A percentile compares a stretch with the other conserved stretches of the same genome.
These are phyloP conservation scores for Agrostemma githago DNA, from an alignment of 148 eudicot genomes.

Conservation along the genomic window DNA sequence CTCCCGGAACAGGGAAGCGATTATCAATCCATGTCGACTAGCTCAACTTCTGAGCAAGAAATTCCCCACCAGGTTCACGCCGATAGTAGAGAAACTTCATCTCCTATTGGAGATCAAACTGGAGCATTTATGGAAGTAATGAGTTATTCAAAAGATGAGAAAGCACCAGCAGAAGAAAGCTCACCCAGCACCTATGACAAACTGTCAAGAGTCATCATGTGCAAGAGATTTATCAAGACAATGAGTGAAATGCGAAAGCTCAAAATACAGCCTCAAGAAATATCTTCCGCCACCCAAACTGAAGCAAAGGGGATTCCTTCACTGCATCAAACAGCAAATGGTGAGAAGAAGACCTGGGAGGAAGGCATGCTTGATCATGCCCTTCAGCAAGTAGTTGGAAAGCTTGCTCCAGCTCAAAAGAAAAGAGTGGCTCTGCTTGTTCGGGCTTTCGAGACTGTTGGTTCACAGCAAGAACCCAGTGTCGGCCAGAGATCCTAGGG, in stretches of 20 bases:
- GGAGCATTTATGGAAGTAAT: conserved; percentile 11
- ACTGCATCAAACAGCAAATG: conserved; percentile 37
- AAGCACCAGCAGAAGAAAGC: conserved; percentile 12
- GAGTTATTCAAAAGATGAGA: conserved; percentile 18
- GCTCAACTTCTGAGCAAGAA: conserved; percentile 35
- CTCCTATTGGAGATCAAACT: conserved; percentile 12
- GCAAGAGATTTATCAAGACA: conserved; percentile 73
- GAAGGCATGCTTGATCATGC: conserved; percentile 90
- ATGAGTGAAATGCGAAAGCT: conserved; percentile 55
- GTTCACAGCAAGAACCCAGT: conserved; percentile 46
- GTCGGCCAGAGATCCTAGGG: conserved; percentile 16
- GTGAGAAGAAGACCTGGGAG: conserved; percentile 61
- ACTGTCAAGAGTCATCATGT: conserved; percentile 51
- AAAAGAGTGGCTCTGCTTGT: conserved; percentile 69
- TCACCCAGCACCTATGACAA: conserved; percentile 48
- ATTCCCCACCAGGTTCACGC: conserved; percentile 17
- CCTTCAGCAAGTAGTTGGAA: conserved; percentile 63
- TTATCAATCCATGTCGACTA: conserved; percentile 38
- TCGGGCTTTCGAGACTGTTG: conserved; percentile 78
- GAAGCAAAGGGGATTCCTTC: conserved; percentile 39
- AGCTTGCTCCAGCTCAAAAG: conserved; percentile 62
- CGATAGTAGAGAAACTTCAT: conserved; percentile 14
- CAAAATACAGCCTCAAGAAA: conserved; percentile 23
- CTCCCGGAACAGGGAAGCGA: conserved; percentile 49
- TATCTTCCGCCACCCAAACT: conserved; percentile 17